phyloP scores from a whole-genome alignment of 1,284 basidiomycete genomes.

The Ganoderma lucidum region DNA sequence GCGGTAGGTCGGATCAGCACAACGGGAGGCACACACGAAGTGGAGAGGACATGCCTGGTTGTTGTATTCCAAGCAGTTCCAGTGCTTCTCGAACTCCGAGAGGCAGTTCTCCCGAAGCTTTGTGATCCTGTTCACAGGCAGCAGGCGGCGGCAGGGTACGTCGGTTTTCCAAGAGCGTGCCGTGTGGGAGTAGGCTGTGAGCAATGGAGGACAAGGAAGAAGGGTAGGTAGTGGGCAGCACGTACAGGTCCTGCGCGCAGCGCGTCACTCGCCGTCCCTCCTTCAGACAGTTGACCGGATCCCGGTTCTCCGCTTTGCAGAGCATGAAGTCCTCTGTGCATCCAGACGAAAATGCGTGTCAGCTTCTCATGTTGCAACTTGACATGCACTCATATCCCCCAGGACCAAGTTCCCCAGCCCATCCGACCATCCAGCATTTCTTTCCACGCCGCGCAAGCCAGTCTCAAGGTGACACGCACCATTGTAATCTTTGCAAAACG shows the following conservation, averaged over 20 bases:
- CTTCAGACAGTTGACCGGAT: constrained; percentile 94
- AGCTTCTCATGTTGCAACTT: constrained; percentile 10
- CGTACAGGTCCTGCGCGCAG: constrained; percentile 94
- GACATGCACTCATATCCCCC: background rate
- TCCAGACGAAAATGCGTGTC: constrained; percentile 7
- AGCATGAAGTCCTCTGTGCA: constrained; percentile 97
- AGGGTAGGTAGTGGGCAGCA: constrained; percentile 32
- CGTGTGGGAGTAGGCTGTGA: background rate
- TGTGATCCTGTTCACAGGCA: constrained; percentile 66
- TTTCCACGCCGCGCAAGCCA: background rate
- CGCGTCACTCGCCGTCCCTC: constrained; percentile 97
- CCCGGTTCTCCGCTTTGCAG: constrained; percentile 92
- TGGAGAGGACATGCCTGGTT: constrained; percentile 79
- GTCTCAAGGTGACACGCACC: constrained; percentile 55
- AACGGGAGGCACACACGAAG: background rate
- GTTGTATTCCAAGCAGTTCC: constrained; percentile 94
- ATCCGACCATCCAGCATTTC: background rate
- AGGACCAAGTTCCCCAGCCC: background rate
- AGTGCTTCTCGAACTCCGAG: constrained; percentile 91
- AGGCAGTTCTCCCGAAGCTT: constrained; percentile 96
- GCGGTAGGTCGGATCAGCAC: constrained; percentile 3
- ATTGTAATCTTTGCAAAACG: constrained; percentile 96
- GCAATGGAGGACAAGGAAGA: background rate
- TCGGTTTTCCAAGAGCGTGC: background rate
- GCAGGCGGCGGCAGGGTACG: background rate